Conservation (phyloP, 257 asterid species). For the Capsicum rhomboideum region DNA sequence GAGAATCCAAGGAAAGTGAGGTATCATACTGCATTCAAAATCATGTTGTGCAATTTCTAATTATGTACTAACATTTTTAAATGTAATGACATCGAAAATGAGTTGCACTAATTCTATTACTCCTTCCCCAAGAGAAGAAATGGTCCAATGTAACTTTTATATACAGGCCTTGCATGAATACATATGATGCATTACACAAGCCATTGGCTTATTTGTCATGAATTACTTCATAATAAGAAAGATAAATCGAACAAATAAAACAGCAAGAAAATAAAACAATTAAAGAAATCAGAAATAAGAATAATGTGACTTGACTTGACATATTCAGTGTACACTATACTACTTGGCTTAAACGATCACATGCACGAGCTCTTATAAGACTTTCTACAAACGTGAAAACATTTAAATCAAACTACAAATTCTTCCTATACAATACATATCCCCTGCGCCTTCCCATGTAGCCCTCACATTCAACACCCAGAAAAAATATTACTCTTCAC, state of each 20-base stretch:
- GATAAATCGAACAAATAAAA: not conserved
- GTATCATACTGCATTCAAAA: too few species aligned
- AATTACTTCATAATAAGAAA: not conserved
- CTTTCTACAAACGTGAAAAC: slow-evolving; percentile 61
- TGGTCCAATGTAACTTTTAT: too few species aligned
- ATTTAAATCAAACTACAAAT: slow-evolving; percentile 46
- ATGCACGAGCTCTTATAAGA: not conserved
- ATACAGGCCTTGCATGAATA: too few species aligned
- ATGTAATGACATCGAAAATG: too few species aligned
- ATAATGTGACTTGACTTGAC: slow-evolving; percentile 1
- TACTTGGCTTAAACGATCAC: not conserved
- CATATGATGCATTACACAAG: too few species aligned
- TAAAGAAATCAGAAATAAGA: not conserved
- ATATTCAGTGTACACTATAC: not conserved
- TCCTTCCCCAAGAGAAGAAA: too few species aligned
- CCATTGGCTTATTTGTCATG: not conserved
- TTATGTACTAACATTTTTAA: too few species aligned
- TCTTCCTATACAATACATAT: slow-evolving; percentile 51
- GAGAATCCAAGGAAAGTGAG: too few species aligned
- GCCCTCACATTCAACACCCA: slow-evolving; percentile 6
- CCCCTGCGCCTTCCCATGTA: slow-evolving; percentile 35
- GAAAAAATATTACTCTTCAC: not conserved
- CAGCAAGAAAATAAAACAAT: not conserved
- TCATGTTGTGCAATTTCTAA: too few species aligned
- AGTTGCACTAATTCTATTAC: too few species aligned